These are phyloP conservation scores for Mallotus japonicus DNA, from an alignment of 441 rosid species.

Conservation along the genomic window DNA sequence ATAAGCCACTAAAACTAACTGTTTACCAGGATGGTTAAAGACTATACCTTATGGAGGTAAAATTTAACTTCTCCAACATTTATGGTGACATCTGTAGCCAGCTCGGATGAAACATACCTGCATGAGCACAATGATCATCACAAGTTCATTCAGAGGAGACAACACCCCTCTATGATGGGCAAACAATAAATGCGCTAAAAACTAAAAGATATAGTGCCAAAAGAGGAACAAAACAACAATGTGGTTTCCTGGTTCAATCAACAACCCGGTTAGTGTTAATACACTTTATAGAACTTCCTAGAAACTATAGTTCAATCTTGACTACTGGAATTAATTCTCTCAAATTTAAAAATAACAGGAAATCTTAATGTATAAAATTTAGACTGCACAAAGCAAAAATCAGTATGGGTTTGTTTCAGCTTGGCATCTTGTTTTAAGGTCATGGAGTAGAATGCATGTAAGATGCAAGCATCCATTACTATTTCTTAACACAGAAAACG, in stretches of 20 bases:
- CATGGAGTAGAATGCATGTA: not conserved
- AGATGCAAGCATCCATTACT: not conserved
- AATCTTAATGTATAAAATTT: too few species aligned
- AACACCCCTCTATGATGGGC: not conserved
- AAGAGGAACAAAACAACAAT: not conserved
- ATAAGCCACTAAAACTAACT: not conserved
- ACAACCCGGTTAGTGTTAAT: not conserved
- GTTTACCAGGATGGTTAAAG: not conserved
- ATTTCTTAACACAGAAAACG: not conserved
- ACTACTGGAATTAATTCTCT: not conserved
- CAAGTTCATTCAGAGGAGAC: conserved; percentile 22
- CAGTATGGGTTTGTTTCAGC: not conserved
- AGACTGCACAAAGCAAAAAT: not conserved
- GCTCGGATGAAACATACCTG: conserved; percentile 79
- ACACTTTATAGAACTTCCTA: not conserved
- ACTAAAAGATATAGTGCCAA: not conserved
- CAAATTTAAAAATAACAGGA: too few species aligned
- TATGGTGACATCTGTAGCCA: conserved; percentile 71
- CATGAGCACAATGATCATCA: conserved; percentile 25
- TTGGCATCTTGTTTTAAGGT: not conserved
- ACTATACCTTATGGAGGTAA: conserved; percentile 79
- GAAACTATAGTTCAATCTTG: not conserved
- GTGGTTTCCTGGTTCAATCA: conserved; percentile 1
- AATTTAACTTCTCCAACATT: conserved; percentile 76
- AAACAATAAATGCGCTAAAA: conserved; percentile 2